phyloP scores from a whole-genome alignment of 345 rosid genomes.

The Schrenkiella parvula region DNA sequence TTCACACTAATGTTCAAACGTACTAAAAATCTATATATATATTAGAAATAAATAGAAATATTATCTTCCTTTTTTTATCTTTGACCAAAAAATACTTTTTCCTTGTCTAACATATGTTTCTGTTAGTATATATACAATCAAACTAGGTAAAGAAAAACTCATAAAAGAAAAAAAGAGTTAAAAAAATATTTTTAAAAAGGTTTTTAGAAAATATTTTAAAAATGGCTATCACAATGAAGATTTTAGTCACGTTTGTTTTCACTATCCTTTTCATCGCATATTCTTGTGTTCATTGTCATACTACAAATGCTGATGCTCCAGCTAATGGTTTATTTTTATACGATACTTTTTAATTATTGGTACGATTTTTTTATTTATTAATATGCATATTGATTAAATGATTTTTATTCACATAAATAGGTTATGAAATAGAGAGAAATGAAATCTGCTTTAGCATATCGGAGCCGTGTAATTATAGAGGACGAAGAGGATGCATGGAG shows the following conservation, averaged over 20 bases:
- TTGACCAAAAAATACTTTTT: too few species aligned
- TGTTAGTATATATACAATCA: not conserved
- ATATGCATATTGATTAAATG: too few species aligned
- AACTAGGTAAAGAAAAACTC: not conserved
- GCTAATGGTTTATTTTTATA: not conserved
- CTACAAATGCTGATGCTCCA: not conserved
- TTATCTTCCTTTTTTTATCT: too few species aligned
- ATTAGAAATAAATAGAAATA: too few species aligned
- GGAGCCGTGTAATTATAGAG: too few species aligned
- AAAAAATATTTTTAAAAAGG: too few species aligned
- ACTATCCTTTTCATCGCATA: not conserved
- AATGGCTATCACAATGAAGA: not conserved
- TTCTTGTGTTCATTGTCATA: not conserved
- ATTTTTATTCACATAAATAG: not conserved
- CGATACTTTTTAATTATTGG: not conserved
- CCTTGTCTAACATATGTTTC: not conserved
- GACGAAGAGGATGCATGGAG: not conserved
- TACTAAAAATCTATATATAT: too few species aligned
- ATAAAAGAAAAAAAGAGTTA: too few species aligned
- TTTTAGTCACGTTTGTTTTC: not conserved
- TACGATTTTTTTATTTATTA: not conserved
- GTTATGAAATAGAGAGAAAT: not conserved
- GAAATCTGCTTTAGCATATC: too few species aligned
- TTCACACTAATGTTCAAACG: too few species aligned
- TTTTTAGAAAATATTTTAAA: too few species aligned